Evolutionary conservation across 2,329 filamentous ascomycete species (phyloP).

Genomic region (Achaetomium macrosporum): DNA sequence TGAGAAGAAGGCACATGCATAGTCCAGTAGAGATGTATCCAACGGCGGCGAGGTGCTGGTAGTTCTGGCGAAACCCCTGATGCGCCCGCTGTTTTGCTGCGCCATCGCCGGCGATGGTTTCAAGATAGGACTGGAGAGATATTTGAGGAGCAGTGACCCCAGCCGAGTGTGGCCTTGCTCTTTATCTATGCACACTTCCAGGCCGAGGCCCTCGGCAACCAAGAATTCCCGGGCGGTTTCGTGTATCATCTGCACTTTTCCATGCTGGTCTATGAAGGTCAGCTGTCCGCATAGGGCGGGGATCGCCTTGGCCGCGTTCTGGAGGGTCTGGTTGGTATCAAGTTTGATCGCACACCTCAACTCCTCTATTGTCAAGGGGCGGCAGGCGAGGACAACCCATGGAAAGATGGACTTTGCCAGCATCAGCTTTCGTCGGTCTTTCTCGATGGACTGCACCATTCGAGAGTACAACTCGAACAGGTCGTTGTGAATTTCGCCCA

Average conservation of each 20-base stretch:
- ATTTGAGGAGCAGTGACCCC: constrained; percentile 23
- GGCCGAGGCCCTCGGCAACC: constrained; percentile 17
- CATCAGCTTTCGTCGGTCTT: constrained; percentile 16
- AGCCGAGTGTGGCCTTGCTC: constrained; percentile 28
- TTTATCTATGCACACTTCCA: constrained; percentile 20
- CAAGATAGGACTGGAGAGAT: constrained; percentile 21
- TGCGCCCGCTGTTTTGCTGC: not conserved
- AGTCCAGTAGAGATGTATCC: constrained; percentile 20
- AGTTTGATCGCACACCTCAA: constrained; percentile 31
- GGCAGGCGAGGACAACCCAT: constrained; percentile 31
- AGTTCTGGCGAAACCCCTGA: constrained; percentile 4
- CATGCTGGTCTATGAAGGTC: constrained; percentile 26
- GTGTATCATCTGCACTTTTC: constrained; percentile 29
- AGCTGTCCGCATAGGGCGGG: constrained; percentile 29
- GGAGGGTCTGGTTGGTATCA: constrained; percentile 28
- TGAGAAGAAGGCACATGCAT: constrained; percentile 25
- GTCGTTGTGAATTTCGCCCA: constrained; percentile 26
- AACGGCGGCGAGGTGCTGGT: not conserved
- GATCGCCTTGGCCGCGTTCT: constrained; percentile 26
- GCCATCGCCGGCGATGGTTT: constrained; percentile 1
- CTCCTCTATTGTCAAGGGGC: constrained; percentile 32
- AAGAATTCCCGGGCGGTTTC: constrained; percentile 30
- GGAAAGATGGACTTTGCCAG: constrained; percentile 31
- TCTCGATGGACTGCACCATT: constrained; percentile 24
- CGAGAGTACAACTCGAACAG: constrained; percentile 25